Base-by-base conservation (phyloP, 2,329 filamentous ascomycete species). In the Lachnellula suecica region DNA sequence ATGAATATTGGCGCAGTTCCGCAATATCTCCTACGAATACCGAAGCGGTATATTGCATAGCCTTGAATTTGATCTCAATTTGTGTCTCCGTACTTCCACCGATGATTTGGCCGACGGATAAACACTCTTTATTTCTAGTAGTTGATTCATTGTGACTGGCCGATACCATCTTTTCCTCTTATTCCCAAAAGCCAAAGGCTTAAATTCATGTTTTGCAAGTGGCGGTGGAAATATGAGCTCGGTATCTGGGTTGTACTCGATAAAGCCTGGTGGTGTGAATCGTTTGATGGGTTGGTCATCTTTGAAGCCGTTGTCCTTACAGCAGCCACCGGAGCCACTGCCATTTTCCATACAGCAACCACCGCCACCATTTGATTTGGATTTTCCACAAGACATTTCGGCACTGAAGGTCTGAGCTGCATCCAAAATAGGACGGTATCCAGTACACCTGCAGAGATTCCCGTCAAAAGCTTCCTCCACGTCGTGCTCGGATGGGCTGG, bases 41-140 rank as follows among this genome's bases (percentile, higher is more conserved):
- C 0, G 92, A 97, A 1, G 89, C 84, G 4, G 87, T 87, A 67
- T 97, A 97, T 63, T 91, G 82, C 77, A 96, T 83, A 1, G 87
- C 91, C 74, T 97, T 97, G 81, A 99, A 97, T 72, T 96, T 97
- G 73, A 95, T 89, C 72, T 99, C 94, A 55, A 99, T 97, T 71
- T 97, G 94, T 0, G 93, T 97, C 71, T 99, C 94, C 2, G 92
- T 96, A 68, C 91, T 96, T 56, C 94, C 94, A 45, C 91, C 93
- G 56, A 99, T 96, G 56, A 99, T 84, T 71, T 99, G 4, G 93
- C 91, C 23, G 86, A 84, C 0, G 93, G 93, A 60, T 91, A 87
- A 0, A 82, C 84, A 63, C 79, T 85, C 75, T 97, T 97, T 73
- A 99, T 96, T 67, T 96, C 88, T 15, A 97, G 79, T 15, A 99